Evolutionary conservation across 1,284 basidiomycete genomes (phyloP), one percentile per base, ranked within the genome.

Genomic region (Trichosporon sp.): DNA sequence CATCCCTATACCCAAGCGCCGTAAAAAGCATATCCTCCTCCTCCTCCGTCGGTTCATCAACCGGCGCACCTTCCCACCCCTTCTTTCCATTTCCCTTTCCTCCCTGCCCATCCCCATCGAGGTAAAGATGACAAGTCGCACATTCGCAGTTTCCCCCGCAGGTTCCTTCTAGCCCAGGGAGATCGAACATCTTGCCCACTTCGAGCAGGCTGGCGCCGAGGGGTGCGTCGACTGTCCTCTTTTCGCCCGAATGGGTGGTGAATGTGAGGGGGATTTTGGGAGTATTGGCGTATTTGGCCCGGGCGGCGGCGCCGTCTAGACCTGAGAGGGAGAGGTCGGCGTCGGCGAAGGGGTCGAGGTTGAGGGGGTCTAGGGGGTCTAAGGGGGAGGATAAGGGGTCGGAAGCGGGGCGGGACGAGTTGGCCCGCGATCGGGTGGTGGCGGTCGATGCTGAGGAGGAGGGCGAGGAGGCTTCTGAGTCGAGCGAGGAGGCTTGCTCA

Each of bases 81-180:
- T n/a, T 9, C n/a, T n/a, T n/a, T n/a, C n/a, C n/a, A n/a, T n/a
- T n/a, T n/a, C n/a, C n/a, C n/a, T n/a, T n/a, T n/a, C n/a, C n/a
- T n/a, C n/a, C n/a, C n/a, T n/a, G n/a, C 25, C 25, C 10, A n/a
- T 31, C 25, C 3, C 66, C 44, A 0, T 67, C 58, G 4, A 81
- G 59, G 64, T 79, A 80, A 23, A 80, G 63, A 62, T 81, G 80
- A 58, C 80, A 81, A 2, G 80, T 81, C 19, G 79, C 79, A 69
- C 80, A 81, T 74, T 81, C 76, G 0, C 78, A 65, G 54, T 80
- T 76, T 2, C 80, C 80, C 2, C 78, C 80, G 61, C 80, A 81
- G 3, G 74, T 71, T 1, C 80, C 80, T 65, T 81, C 80, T 16
- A 81, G 62, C 2, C 73, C 71, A n/a, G 78, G 79, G 36, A 81